Evolutionary conservation across 345 rosid genomes (phyloP).

Genomic region (Odontarrhena argentea): DNA sequence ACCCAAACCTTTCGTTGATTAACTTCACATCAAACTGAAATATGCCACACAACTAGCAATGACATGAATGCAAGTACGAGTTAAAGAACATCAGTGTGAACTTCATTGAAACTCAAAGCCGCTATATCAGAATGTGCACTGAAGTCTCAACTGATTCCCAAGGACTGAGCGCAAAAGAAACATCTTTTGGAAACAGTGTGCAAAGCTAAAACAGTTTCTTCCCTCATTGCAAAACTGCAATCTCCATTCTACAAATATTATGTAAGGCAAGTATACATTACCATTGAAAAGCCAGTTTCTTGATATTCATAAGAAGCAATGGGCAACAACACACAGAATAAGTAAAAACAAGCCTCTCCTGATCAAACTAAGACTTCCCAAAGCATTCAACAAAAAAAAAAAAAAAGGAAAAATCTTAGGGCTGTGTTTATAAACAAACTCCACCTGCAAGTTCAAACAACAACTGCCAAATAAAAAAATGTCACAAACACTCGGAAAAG

Average conservation of each 20-base stretch:
- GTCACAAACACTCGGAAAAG: constrained; percentile 29
- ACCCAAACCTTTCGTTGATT: not conserved
- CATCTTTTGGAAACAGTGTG: not conserved
- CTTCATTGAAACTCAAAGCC: constrained; percentile 7
- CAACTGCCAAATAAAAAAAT: constrained; percentile 24
- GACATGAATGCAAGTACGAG: constrained; percentile 9
- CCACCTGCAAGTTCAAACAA: constrained; percentile 70
- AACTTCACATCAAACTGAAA: not conserved
- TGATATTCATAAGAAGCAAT: constrained; percentile 53
- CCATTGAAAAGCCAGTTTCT: constrained; percentile 39
- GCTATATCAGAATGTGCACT: not conserved
- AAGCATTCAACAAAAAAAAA: constrained; percentile 40
- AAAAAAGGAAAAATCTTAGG: constrained; percentile 52
- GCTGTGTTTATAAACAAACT: constrained; percentile 48
- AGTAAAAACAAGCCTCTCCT: constrained; percentile 55
- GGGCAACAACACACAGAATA: constrained; percentile 46
- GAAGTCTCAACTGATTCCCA: not conserved
- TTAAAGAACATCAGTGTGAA: not conserved
- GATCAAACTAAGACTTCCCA: constrained; percentile 41
- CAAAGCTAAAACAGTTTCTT: constrained; percentile 6
- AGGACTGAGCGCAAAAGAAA: not conserved
- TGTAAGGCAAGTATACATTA: constrained; percentile 32
- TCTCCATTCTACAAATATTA: constrained; percentile 28
- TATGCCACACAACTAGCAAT: not conserved
- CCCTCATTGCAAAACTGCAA: constrained; percentile 20